Conservation (phyloP, 1,284 basidiomycete genomes). For the Rhodotorula sp. region DNA sequence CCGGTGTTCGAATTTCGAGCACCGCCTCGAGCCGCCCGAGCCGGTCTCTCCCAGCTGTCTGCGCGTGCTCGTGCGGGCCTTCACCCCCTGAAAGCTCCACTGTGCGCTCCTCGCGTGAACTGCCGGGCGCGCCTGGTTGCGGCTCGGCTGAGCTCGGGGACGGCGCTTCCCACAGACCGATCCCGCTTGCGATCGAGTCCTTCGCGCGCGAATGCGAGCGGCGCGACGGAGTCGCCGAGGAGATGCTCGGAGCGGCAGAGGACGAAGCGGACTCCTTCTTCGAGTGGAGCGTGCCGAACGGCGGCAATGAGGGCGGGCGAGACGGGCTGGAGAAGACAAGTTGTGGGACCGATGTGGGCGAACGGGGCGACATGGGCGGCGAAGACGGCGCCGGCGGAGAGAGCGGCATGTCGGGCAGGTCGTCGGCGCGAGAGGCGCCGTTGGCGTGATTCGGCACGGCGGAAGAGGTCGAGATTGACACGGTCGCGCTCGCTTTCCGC, state of each 20-base stretch:
- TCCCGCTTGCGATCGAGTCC: conserved; percentile 36
- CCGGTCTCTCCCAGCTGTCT: not conserved
- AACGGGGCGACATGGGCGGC: not conserved
- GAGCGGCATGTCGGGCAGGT: not conserved
- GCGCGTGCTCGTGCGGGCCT: not conserved
- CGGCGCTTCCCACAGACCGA: conserved; percentile 40
- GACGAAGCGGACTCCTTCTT: not conserved
- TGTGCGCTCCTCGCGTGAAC: not conserved
- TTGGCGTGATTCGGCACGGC: not conserved
- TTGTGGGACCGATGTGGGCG: conserved; percentile 12
- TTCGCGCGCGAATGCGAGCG: conserved; percentile 14
- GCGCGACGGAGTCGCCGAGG: not conserved
- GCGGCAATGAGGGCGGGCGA: not conserved
- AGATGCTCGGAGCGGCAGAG: not conserved
- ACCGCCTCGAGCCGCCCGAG: conserved; percentile 13
- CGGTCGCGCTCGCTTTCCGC: conserved; percentile 39
- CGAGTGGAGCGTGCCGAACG: not conserved
- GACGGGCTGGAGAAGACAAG: conserved; percentile 9
- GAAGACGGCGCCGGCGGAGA: not conserved
- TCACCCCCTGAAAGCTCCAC: not conserved
- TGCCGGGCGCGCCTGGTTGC: not conserved
- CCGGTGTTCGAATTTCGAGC: conserved; percentile 12
- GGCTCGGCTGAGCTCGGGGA: too few species aligned
- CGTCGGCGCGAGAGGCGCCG: not conserved
- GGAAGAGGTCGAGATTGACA: conserved; percentile 29